A percentile compares a stretch with the other conserved stretches of the same genome.
These are phyloP conservation scores for Croton laevigatus DNA, from an alignment of 441 rosid species.

Conservation along the genomic window DNA sequence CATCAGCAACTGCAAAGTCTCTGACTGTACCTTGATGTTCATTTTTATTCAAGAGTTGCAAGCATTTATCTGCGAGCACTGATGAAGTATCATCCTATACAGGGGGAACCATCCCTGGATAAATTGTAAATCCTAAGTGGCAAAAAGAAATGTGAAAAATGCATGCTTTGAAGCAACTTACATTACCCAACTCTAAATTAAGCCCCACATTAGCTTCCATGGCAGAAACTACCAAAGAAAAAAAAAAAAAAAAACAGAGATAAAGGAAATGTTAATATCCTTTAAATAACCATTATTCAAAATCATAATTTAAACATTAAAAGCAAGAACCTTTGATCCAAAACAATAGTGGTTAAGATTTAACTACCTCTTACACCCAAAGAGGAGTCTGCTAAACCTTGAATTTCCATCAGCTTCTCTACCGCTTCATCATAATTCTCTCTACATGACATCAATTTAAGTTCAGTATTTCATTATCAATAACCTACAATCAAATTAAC, in stretches of 20 bases:
- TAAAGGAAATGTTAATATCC: conserved; percentile 20
- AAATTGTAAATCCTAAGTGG: conserved; percentile 24
- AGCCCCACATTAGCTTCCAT: conserved; percentile 79
- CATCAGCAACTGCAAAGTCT: conserved; percentile 29
- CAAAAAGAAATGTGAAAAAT: not conserved
- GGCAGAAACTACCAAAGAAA: conserved; percentile 77
- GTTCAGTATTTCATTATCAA: not conserved
- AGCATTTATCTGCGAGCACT: conserved; percentile 60
- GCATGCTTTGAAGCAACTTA: conserved; percentile 25
- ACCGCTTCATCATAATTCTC: conserved; percentile 62
- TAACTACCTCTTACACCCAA: conserved; percentile 51
- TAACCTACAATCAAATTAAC: not conserved
- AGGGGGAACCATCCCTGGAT: conserved; percentile 35
- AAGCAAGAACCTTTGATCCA: conserved; percentile 2
- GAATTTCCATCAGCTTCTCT: conserved; percentile 53
- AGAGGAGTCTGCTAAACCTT: conserved; percentile 35
- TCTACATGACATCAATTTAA: conserved; percentile 31
- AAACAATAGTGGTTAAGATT: no score
- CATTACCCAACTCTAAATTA: conserved; percentile 63
- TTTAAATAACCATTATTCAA: conserved; percentile 1
- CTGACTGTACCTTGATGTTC: conserved; percentile 24
- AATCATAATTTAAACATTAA: not conserved
- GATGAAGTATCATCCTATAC: conserved; percentile 81
- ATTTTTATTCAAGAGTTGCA: conserved; percentile 35
- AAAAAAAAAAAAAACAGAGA: no score